Base-by-base conservation (phyloP, 2,329 filamentous ascomycete genomes). In the Aspergillus pseudonomiae region DNA sequence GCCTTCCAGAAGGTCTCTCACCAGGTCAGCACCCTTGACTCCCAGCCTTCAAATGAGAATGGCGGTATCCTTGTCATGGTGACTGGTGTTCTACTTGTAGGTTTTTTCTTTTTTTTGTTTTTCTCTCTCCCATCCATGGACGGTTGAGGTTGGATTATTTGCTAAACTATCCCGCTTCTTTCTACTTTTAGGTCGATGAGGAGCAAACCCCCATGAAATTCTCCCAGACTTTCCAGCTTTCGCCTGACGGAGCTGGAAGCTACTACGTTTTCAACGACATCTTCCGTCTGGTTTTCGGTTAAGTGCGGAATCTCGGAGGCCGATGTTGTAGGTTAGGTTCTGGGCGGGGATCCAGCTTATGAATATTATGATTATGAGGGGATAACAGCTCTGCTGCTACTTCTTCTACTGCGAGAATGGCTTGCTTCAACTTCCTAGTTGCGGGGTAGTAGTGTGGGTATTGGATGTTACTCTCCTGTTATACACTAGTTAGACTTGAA, bases 241-340 rank as follows among this genome's bases (percentile, higher is more conserved):
- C 88, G 69, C 89, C 88, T 65, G 90, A 93, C 61, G 80, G 80
- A 32, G 70, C 74, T 57, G 90, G 88, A 71, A 88, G 85, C 81
- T 97, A 91, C 84, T 97, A 88, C 79, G 91, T 98, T 77, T 90
- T 89, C 83, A 97, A 98, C 85, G 94, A 98, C 79, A 82, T 98
- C 78, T 98, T 98, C 89, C 92, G 92, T 82, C 87, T 98, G 66
- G 87, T 97, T 71, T 94, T 91, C 80, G 53, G 53, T 50, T 55
- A 57, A 46, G 30, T 30, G 45, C 26, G n/a, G 16, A 57, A 30
- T 39, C 26, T 5, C 39, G n/a, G 32, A 21, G 34, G 6, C n/a
- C 3, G 34, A 24, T 32, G 36, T 36, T 46, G 30, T 43, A 46
- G 50, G 16, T 26, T 36, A 30, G 30, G 16, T 24, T 19, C 36